Evolutionary conservation across 2,329 filamentous ascomycete species (phyloP).

Genomic region (Fusarium siculi): DNA sequence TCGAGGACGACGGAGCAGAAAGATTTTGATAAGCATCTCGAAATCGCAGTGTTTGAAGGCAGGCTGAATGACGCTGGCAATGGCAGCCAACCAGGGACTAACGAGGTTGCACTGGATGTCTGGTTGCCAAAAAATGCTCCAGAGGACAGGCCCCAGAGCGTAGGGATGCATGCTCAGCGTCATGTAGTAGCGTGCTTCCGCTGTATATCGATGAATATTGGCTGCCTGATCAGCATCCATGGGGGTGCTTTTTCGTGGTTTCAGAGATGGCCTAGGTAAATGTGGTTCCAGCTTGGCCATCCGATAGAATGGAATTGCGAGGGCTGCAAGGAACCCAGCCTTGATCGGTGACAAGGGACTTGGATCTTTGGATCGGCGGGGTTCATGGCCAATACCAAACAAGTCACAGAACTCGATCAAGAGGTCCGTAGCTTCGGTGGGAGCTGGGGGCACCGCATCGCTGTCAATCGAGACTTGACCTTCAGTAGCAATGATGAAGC

Average conservation of each 20-base stretch:
- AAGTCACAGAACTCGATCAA: constrained; percentile 43
- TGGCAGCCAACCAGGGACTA: constrained; percentile 44
- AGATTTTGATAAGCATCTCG: constrained; percentile 39
- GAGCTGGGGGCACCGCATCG: constrained; percentile 20
- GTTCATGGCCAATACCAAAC: constrained; percentile 40
- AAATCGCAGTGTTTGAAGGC: constrained; percentile 36
- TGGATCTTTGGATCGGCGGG: constrained; percentile 8
- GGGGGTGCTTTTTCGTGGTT: neutral
- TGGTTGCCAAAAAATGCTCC: constrained; percentile 48
- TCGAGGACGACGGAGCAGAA: constrained; percentile 42
- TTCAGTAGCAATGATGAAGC: constrained; percentile 39
- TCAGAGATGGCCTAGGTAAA: constrained; percentile 33
- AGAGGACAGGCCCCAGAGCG: constrained; percentile 43
- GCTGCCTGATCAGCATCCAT: constrained; percentile 20
- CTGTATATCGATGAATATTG: constrained; percentile 32
- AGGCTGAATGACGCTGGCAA: constrained; percentile 37
- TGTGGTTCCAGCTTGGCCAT: constrained; percentile 42
- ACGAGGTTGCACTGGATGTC: constrained; percentile 46
- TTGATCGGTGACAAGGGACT: constrained; percentile 39
- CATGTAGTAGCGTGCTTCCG: constrained; percentile 45
- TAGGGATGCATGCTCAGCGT: constrained; percentile 46
- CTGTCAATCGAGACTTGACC: constrained; percentile 28
- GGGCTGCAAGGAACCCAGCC: constrained; percentile 40
- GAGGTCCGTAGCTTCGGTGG: constrained; percentile 38
- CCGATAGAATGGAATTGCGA: constrained; percentile 43